phyloP scores from a whole-genome alignment of 768 basidiomycete genomes.

The Rhizopogon vulgaris region DNA sequence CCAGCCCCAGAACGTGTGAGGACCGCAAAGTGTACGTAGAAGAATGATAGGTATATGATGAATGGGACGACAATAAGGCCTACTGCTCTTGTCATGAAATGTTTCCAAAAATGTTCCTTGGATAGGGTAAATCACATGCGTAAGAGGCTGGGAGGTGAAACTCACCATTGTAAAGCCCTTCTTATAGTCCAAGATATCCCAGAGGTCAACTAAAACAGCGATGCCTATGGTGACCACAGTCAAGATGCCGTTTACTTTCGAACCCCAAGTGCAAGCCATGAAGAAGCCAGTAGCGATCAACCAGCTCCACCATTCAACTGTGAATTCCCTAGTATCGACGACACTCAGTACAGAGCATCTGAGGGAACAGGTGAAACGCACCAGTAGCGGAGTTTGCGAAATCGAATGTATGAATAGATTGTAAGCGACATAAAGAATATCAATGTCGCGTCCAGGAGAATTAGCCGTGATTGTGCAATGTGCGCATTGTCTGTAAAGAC shows the following conservation, averaged over 20 bases:
- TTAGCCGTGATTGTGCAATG: constrained; percentile 91
- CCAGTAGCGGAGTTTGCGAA: constrained; percentile 90
- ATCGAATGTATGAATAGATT: constrained; percentile 88
- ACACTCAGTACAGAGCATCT: background rate
- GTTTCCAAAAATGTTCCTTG: constrained; percentile 84
- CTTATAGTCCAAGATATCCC: constrained; percentile 85
- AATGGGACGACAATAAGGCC: constrained; percentile 89
- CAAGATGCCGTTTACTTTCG: constrained; percentile 95
- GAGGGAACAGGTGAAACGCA: constrained; percentile 28
- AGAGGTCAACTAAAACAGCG: constrained; percentile 89
- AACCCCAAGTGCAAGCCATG: constrained; percentile 95
- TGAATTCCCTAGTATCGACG: constrained; percentile 62
- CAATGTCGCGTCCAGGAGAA: constrained; percentile 88
- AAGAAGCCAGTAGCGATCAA: constrained; percentile 82
- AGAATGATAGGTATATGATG: constrained; percentile 88
- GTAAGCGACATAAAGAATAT: constrained; percentile 96
- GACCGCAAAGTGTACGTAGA: constrained; percentile 91
- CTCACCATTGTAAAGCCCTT: constrained; percentile 75
- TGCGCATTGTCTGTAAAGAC: constrained; percentile 80
- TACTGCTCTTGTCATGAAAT: constrained; percentile 79
- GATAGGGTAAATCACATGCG: background rate
- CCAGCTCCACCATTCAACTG: constrained; percentile 93
- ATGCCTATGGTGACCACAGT: constrained; percentile 86
- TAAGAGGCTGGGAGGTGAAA: background rate
- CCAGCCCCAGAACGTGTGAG: constrained; percentile 87